A percentile compares a stretch with the other conserved stretches of the same genome.
phyloP scores from a whole-genome alignment of 306 rosid genomes.

The Cicer bijugum region DNA sequence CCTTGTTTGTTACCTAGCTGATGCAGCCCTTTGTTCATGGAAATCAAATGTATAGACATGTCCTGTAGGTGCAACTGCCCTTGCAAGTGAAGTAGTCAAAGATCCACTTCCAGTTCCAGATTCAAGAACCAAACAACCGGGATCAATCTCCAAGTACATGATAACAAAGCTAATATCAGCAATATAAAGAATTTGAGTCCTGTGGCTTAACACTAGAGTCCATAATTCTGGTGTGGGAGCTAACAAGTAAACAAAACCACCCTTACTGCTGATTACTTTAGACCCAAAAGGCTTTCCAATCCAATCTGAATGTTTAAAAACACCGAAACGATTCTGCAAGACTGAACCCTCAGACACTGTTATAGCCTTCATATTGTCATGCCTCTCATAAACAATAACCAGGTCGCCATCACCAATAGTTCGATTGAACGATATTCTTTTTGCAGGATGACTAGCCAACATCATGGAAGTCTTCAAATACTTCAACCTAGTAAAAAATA shows the following conservation, averaged over 20 bases:
- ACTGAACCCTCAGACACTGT: constrained; percentile 62
- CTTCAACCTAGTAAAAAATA: constrained; percentile 13
- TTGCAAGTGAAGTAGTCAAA: constrained; percentile 81
- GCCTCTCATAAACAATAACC: constrained; percentile 79
- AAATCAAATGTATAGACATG: constrained; percentile 86
- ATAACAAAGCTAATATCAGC: constrained; percentile 85
- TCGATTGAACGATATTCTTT: constrained; percentile 66
- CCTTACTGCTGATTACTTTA: constrained; percentile 78
- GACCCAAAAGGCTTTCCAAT: constrained; percentile 87
- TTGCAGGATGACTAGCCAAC: constrained; percentile 58
- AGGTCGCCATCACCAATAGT: constrained; percentile 65
- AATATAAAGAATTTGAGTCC: constrained; percentile 89
- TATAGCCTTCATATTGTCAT: constrained; percentile 77
- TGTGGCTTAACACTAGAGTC: constrained; percentile 85
- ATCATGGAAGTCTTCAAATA: constrained; percentile 50
- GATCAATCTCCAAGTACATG: constrained; percentile 80
- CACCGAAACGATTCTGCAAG: constrained; percentile 83
- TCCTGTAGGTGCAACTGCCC: constrained; percentile 79
- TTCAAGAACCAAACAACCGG: constrained; percentile 85
- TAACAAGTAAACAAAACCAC: constrained; percentile 77
- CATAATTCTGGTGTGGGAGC: constrained; percentile 91
- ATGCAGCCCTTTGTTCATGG: constrained; percentile 84
- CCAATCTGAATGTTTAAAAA: constrained; percentile 86
- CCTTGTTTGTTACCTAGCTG: constrained; percentile 69
- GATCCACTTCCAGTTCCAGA: constrained; percentile 97